Evolutionary conservation across 352 stramenopile genomes (phyloP).

Genomic region (Elongisporangium prolatum): DNA sequence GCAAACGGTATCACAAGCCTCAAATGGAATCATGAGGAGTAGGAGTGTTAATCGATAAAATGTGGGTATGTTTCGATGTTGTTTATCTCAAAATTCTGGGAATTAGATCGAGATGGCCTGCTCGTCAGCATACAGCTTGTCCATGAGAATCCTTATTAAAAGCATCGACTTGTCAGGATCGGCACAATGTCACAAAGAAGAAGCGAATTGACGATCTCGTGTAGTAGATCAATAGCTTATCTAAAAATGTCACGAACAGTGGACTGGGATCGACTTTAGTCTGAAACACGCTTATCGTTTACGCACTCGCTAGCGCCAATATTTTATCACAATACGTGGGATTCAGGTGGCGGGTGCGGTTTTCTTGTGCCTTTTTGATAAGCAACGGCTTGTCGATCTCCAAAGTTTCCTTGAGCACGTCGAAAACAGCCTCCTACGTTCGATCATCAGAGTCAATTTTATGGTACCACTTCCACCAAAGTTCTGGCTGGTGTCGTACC

Average conservation of each 20-base stretch:
- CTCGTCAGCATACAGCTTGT: too few species aligned
- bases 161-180: too few species aligned
- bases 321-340: slow-evolving; percentile 73
- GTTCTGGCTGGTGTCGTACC: slow-evolving; percentile 19
- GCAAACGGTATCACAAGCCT: slow-evolving; percentile 17
- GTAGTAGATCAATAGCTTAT: too few species aligned
- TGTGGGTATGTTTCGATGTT: neutral
- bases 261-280: too few species aligned
- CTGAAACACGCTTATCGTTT: slow-evolving; percentile 3
- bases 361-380: slow-evolving; percentile 72
- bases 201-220: too few species aligned
- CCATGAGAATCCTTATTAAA: too few species aligned
- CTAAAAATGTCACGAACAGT: too few species aligned
- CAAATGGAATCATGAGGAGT: neutral
- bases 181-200: too few species aligned
- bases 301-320: slow-evolving; percentile 29
- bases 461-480: neutral
- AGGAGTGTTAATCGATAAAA: neutral
- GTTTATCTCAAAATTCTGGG: neutral
- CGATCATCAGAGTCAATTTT: slow-evolving; percentile 5
- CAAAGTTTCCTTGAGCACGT: slow-evolving; percentile 64
- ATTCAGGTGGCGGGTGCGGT: slow-evolving; percentile 63
- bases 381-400: slow-evolving; percentile 50
- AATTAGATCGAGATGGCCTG: neutral
- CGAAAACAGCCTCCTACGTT: slow-evolving; percentile 54